Evolutionary conservation across 1,284 basidiomycete genomes (phyloP).

Genomic region (Sporisorium exsertum): DNA sequence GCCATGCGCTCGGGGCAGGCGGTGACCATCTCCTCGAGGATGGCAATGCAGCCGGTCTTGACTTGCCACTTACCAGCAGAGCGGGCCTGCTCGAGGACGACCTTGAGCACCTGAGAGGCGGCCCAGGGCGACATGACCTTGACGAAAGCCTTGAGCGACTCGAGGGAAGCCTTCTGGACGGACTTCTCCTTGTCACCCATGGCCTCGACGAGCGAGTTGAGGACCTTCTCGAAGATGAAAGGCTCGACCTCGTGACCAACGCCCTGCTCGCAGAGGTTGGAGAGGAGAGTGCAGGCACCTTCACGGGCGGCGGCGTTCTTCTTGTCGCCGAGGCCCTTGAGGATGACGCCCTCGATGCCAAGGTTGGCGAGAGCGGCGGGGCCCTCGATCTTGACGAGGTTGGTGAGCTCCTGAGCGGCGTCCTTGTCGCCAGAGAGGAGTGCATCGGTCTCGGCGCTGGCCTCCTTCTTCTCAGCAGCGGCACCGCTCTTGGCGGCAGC

Average conservation of each 20-base stretch:
- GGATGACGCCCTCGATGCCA: slow-evolving; percentile 81
- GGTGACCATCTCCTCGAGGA: slow-evolving; percentile 90
- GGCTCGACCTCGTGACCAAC: slow-evolving; percentile 89
- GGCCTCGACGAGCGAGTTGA: slow-evolving; percentile 86
- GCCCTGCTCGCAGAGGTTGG: slow-evolving; percentile 79
- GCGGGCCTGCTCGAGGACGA: slow-evolving; percentile 92
- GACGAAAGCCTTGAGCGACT: slow-evolving; percentile 84
- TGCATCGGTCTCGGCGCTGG: slow-evolving; percentile 69
- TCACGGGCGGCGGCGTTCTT: slow-evolving; percentile 80
- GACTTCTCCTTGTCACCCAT: slow-evolving; percentile 92
- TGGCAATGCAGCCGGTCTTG: slow-evolving; percentile 88
- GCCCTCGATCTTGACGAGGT: slow-evolving; percentile 76
- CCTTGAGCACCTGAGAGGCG: slow-evolving; percentile 83
- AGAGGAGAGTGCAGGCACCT: slow-evolving; percentile 77
- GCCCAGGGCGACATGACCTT: slow-evolving; percentile 92
- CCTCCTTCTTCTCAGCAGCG: slow-evolving; percentile 69
- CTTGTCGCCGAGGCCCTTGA: slow-evolving; percentile 78
- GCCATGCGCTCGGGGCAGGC: slow-evolving; percentile 87
- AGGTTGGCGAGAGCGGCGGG: slow-evolving; percentile 81
- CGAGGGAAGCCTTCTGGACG: slow-evolving; percentile 84
- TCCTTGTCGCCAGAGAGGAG: slow-evolving; percentile 70
- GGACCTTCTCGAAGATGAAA: slow-evolving; percentile 85
- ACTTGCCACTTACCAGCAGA: slow-evolving; percentile 99
- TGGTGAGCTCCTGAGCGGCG: slow-evolving; percentile 71
- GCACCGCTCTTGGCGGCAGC: slow-evolving; percentile 66